Base-by-base conservation (phyloP, 2,329 filamentous ascomycete genomes). In the Grosmannia clavigera region DNA sequence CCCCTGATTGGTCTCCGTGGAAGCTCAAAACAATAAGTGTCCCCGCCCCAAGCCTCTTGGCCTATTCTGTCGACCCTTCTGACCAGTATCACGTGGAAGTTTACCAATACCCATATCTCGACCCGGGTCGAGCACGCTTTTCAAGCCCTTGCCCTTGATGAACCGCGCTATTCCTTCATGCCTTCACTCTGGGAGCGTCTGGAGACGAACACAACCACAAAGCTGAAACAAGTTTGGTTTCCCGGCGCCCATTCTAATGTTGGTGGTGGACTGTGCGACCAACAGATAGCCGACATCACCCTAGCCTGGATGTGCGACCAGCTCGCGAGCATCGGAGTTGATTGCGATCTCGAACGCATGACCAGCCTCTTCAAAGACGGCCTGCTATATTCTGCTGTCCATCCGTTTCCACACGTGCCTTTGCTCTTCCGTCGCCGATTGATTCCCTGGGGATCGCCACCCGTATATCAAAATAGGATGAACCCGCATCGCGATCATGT, bases 201-300 rank as follows among this genome's bases (percentile, higher is more conserved):
- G 11, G 65, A 67, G 2, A 66, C 63, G 9, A 70, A 68, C 63
- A 60, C 46, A 29, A 61, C 55, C 51, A 71, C 70, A 0, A 64
- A 67, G 29, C 65, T 72, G 6, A 68, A 67, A 61, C 70, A 72
- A 64, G 68, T 71, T 16, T 82, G 80, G 79, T 87, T 87, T 66
- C 80, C 83, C 0, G 83, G 83, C 12, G 78, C 76, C 58, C 84
- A 87, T 67, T 80, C 78, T 10, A 82, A 85, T 63, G 79, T 84
- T 50, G 83, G 83, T 27, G 83, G 83, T 29, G 83, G 83, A 2
- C 84, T 80, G 80, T 58, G 65, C 40, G 70, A 72, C 57, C 70
- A 72, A 64, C 68, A 70, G 61, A 65, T 71, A 0, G 66, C 69
- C 31, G 65, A 69, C 51, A 68, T 72, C 14, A 66, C 70, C 2